A percentile compares a stretch with the other conserved stretches of the same genome.
phyloP scores from a whole-genome alignment of 495 filamentous ascomycete genomes.

The Xylaria telfairii region DNA sequence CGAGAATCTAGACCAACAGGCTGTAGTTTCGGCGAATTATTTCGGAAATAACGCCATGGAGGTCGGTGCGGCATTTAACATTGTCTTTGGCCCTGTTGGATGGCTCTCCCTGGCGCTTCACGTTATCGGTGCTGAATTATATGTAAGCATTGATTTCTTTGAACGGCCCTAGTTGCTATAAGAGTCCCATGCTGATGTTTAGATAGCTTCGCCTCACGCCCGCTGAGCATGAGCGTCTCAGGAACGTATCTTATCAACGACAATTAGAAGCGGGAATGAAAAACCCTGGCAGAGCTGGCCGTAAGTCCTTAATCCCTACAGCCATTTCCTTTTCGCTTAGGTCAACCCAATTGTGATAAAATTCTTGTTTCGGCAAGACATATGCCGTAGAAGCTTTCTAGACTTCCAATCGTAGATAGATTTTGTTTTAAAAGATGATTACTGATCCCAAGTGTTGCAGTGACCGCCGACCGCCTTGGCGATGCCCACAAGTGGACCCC shows the following conservation, averaged over 20 bases:
- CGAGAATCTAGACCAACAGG: conserved; percentile 31
- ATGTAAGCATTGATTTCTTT: conserved; percentile 36
- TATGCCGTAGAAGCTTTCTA: not conserved
- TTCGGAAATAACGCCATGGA: conserved; percentile 34
- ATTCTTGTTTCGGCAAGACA: not conserved
- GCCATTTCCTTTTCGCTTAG: not conserved
- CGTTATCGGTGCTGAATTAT: conserved; percentile 55
- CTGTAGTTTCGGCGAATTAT: conserved; percentile 42
- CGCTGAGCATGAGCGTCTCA: conserved; percentile 52
- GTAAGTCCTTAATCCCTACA: not conserved
- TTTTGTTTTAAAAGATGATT: not conserved
- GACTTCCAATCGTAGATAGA: not conserved
- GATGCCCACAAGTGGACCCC: conserved; percentile 46
- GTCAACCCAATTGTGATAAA: not conserved
- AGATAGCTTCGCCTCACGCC: conserved; percentile 55
- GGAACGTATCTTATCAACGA: conserved; percentile 55
- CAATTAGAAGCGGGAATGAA: conserved; percentile 58
- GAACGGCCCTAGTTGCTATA: not conserved
- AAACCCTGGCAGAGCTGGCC: conserved; percentile 54
- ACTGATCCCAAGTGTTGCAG: not conserved
- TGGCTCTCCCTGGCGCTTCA: conserved; percentile 56
- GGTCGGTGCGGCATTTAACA: conserved; percentile 44
- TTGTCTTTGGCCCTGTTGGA: conserved; percentile 51
- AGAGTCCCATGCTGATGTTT: conserved; percentile 8
- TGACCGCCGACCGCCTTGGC: conserved; percentile 52